A percentile compares a stretch with the other conserved stretches of the same genome.
phyloP scores from a whole-genome alignment of 176 grass and related monocot genomes.

The Triticum urartu region DNA sequence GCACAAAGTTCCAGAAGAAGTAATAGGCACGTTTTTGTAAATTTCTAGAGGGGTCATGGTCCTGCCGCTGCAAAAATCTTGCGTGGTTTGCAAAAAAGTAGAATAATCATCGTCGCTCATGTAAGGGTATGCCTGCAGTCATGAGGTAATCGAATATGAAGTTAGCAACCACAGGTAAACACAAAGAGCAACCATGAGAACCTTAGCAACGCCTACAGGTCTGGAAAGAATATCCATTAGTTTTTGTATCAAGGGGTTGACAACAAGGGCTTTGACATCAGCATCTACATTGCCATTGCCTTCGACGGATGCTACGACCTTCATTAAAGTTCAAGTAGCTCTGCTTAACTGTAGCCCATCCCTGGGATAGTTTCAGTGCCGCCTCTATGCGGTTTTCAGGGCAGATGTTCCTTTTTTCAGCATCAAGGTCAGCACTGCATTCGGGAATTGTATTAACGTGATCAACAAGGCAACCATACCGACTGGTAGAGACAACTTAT shows the following conservation, averaged over 20 bases:
- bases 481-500: too few relatives aligned
- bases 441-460: too few relatives aligned
- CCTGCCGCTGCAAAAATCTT: background rate
- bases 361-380: too few relatives aligned
- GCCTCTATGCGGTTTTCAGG: too few relatives aligned
- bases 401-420: too few relatives aligned
- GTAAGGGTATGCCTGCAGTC: too few relatives aligned
- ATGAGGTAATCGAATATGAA: too few relatives aligned
- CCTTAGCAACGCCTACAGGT: conserved; percentile 12
- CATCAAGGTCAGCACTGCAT: too few relatives aligned
- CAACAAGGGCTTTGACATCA: background rate
- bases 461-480: too few relatives aligned
- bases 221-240: background rate
- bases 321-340: conserved; percentile 4
- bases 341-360: background rate
- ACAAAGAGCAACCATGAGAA: background rate
- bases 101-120: too few relatives aligned
- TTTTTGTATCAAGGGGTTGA: too few relatives aligned
- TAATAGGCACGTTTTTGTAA: background rate
- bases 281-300: background rate
- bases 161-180: background rate
- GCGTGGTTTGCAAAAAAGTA: background rate
- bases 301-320: background rate
- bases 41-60: background rate
- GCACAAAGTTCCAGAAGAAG: background rate